A percentile compares a stretch with the other conserved stretches of the same genome.
These are phyloP conservation scores for Aspergillus affinis DNA, from an alignment of 495 filamentous ascomycete genomes.

Conservation along the genomic window DNA sequence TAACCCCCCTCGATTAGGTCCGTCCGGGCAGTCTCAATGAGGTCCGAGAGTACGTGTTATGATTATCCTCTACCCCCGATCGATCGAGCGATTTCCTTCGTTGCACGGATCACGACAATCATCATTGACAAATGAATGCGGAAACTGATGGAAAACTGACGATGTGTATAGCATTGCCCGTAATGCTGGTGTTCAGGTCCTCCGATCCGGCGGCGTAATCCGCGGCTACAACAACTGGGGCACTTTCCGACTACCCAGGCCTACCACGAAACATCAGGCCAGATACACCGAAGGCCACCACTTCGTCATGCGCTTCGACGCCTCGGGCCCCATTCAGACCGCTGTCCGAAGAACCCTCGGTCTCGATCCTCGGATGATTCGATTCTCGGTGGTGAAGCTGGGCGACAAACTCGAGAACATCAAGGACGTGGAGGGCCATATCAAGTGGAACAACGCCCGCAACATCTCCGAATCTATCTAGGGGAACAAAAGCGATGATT, in stretches of 20 bases:
- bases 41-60: slow-evolving; percentile 82
- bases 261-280: slow-evolving; percentile 72
- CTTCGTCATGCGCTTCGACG: slow-evolving; percentile 96
- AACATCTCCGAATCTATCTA: slow-evolving; percentile 33
- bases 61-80: neutral
- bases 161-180: slow-evolving; percentile 67
- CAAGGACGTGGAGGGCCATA: slow-evolving; percentile 59
- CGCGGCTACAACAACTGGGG: slow-evolving; percentile 96
- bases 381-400: slow-evolving; percentile 81
- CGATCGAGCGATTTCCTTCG: slow-evolving; percentile 9
- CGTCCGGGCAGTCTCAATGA: slow-evolving; percentile 83
- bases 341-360: slow-evolving; percentile 69
- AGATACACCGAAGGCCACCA: slow-evolving; percentile 83
- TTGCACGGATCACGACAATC: neutral
- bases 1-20: slow-evolving; percentile 56
- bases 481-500: neutral
- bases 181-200: slow-evolving; percentile 78
- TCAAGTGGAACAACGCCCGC: slow-evolving; percentile 54
- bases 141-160: slow-evolving; percentile 15
- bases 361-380: slow-evolving; percentile 90
- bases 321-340: slow-evolving; percentile 66
- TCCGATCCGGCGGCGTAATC: slow-evolving; percentile 83
- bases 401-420: slow-evolving; percentile 73
- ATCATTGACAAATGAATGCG: neutral
- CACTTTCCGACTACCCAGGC: slow-evolving; percentile 75